phyloP scores from a whole-genome alignment of 108 stramenopile genomes.

The Chaetoceros tenuissimus region DNA sequence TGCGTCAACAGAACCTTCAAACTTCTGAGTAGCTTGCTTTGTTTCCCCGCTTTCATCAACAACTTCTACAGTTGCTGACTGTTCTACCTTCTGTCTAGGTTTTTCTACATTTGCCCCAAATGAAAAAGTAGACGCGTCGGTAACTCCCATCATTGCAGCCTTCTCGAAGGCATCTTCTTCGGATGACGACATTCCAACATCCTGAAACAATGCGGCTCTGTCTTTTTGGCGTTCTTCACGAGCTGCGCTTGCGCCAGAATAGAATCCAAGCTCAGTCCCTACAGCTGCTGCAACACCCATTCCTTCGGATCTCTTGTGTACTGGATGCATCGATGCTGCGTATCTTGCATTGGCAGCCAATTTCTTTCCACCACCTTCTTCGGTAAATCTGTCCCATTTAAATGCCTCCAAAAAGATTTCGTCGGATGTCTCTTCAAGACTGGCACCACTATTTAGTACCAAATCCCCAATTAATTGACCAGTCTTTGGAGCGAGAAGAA shows the following conservation, averaged over 20 bases:
- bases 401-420: constrained; percentile 50
- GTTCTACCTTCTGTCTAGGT: constrained; percentile 13
- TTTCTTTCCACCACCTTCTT: constrained; percentile 35
- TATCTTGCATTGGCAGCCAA: constrained; percentile 69
- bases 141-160: constrained; percentile 51
- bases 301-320: constrained; percentile 45
- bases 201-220: constrained; percentile 37
- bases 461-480: constrained; percentile 51
- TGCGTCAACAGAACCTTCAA: constrained; percentile 32
- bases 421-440: constrained; percentile 26
- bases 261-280: constrained; percentile 79
- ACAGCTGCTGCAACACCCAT: constrained; percentile 63
- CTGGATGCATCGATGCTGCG: constrained; percentile 71
- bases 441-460: constrained; percentile 13
- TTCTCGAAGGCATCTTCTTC: constrained; percentile 49
- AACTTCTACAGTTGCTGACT: neutral
- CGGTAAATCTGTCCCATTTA: constrained; percentile 76
- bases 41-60: neutral
- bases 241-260: constrained; percentile 68
- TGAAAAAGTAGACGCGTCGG: constrained; percentile 50
- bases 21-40: constrained; percentile 3
- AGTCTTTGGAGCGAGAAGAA: constrained; percentile 85
- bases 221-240: constrained; percentile 53
- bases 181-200: constrained; percentile 11
- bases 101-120: constrained; percentile 11